phyloP scores from a whole-genome alignment of 495 filamentous ascomycete genomes.

The Trypethelium eluteriae region DNA sequence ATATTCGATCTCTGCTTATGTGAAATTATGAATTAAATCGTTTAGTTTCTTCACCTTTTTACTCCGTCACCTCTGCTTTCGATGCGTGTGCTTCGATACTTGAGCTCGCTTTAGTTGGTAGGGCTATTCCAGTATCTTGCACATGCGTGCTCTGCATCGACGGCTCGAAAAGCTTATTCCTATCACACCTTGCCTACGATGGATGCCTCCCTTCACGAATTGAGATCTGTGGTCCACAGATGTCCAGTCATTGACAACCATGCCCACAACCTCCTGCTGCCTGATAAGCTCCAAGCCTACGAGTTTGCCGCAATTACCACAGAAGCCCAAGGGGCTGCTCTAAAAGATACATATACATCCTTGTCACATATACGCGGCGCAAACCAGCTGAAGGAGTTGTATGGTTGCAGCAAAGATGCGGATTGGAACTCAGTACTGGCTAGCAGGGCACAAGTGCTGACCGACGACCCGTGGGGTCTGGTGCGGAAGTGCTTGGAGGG shows the following conservation, averaged over 20 bases:
- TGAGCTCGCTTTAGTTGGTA: neutral
- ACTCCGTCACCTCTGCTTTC: no score
- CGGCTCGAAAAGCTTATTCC: neutral
- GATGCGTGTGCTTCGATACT: neutral
- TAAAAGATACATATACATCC: slow-evolving; percentile 51
- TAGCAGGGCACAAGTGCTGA: slow-evolving; percentile 36
- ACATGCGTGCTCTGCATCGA: neutral
- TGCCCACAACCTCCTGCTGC: slow-evolving; percentile 67
- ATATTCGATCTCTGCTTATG: no score
- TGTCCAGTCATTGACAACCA: slow-evolving; percentile 86
- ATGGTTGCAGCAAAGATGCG: slow-evolving; percentile 56
- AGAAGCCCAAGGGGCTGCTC: slow-evolving; percentile 63
- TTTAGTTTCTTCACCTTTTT: no score
- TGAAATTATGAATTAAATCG: no score
- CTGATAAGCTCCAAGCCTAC: slow-evolving; percentile 35
- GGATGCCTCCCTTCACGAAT: slow-evolving; percentile 27
- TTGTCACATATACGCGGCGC: slow-evolving; percentile 65
- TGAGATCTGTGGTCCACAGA: slow-evolving; percentile 47
- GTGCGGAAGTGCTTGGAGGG: slow-evolving; percentile 59
- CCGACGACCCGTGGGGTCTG: slow-evolving; percentile 51
- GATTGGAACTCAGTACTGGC: slow-evolving; percentile 53
- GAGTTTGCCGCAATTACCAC: slow-evolving; percentile 55
- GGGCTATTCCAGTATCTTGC: neutral
- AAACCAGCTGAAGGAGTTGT: slow-evolving; percentile 56
- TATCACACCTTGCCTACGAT: neutral